Evolutionary conservation across 345 rosid species (phyloP).

Genomic region (Arabis alpina): DNA sequence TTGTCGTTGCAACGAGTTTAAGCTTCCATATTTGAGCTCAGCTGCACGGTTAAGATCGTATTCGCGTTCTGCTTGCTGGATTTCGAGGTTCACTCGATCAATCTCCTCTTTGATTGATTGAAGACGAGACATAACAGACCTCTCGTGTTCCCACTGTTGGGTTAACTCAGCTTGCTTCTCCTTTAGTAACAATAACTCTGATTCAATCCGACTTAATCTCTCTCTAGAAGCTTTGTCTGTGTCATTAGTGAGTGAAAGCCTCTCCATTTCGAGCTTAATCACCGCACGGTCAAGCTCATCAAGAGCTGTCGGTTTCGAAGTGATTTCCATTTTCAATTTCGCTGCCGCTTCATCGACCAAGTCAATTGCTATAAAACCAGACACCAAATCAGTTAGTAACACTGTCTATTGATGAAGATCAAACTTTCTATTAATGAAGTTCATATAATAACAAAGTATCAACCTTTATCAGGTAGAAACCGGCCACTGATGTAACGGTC

Average conservation of each 20-base stretch:
- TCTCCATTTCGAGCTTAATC: constrained; percentile 97
- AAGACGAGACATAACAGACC: constrained; percentile 91
- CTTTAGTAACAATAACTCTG: constrained; percentile 73
- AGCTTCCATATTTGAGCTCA: constrained; percentile 92
- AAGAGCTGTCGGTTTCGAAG: constrained; percentile 97
- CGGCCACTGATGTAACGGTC: constrained; percentile 99
- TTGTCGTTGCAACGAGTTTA: constrained; percentile 87
- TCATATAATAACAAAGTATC: constrained; percentile 19
- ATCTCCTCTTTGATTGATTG: constrained; percentile 99
- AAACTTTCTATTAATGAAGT: constrained; percentile 1
- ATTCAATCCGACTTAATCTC: constrained; percentile 82
- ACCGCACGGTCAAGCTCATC: constrained; percentile 96
- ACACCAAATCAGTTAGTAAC: constrained; percentile 30
- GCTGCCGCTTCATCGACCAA: constrained; percentile 99
- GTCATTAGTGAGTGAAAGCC: constrained; percentile 89
- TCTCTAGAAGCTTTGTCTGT: constrained; percentile 94
- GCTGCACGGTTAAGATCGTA: constrained; percentile 99
- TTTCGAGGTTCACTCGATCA: constrained; percentile 92
- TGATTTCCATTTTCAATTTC: constrained; percentile 97
- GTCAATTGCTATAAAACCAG: constrained; percentile 80
- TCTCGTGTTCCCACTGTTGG: constrained; percentile 99
- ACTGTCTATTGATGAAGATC: constrained; percentile 5
- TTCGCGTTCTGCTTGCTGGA: constrained; percentile 98
- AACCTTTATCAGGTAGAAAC: constrained; percentile 98
- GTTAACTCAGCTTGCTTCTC: constrained; percentile 84